Evolutionary conservation across 2,329 filamentous ascomycete species (phyloP), one percentile per base, ranked within the genome.

Genomic region (Tetracladium maxilliforme): DNA sequence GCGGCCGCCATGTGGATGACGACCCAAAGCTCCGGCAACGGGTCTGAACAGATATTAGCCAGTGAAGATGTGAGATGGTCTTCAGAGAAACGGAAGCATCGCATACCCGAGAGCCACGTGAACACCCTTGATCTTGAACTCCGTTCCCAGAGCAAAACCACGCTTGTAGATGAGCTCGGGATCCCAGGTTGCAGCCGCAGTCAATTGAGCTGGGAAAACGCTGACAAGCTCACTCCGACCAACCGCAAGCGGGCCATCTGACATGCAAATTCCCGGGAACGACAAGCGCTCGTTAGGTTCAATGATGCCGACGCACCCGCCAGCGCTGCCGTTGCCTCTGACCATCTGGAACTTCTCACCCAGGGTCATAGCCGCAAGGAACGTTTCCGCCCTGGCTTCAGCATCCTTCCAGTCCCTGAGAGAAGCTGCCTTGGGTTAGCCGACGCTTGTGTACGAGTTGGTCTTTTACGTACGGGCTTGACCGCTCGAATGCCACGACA

Each of bases 161-260:
- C 78, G 65, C 19, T 58, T 54, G 38, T 74, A 73, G 25, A 78
- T 70, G 19, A 84, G 56, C 13, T 61, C 50, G 25, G 68, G 65
- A 41, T 79, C 73, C 66, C 74, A 87, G 3, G 77, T 79, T 1
- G 77, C 74, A 6, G 74, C 80, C 7, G 73, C 63, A 28, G 73
- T 80, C 31, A 80, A 57, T 24, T 76, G 79, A 2, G 76, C 69
- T 1, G 78, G 67, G 45, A 83, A 84, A 1, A 69, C 73, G 24
- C 71, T 74, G 33, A 64, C 65, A 41, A 71, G 77, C 45, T 80
- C 75, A 32, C 64, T 64, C 56, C 49, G 21, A 14, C 28, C 27
- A 1, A 35, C 15, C 18, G 30, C 32, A 5, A 26, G 19, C n/a
- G 34, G 35, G 1, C 35, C 35, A 27, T 38, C 35, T n/a, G 10